Percentiles rank a stretch among this genome's conserved stretches.
phyloP scores from a whole-genome alignment of 2,329 filamentous ascomycete genomes.

The Cercospora janseana region DNA sequence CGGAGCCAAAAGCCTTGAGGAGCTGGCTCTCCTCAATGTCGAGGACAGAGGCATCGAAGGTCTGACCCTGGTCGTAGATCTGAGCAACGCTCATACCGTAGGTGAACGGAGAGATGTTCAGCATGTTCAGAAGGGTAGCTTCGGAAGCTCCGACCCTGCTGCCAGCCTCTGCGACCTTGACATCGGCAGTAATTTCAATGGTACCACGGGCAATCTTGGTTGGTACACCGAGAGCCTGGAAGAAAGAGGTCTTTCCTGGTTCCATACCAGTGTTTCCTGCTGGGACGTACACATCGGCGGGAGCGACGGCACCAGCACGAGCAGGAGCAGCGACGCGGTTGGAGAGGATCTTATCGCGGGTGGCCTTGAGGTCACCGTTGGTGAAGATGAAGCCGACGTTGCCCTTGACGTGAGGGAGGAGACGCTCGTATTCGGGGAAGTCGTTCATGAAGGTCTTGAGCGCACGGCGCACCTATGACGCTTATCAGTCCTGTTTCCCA shows the following conservation, averaged over 20 bases:
- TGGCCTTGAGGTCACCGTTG: conserved; percentile 88
- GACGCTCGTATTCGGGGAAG: conserved; percentile 94
- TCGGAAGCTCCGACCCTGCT: conserved; percentile 97
- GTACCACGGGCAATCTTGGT: conserved; percentile 99
- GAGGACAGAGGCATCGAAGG: conserved; percentile 79
- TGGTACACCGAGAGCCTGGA: conserved; percentile 99
- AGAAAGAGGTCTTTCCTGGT: conserved; percentile 99
- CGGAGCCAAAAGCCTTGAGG: conserved; percentile 74
- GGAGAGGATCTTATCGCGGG: conserved; percentile 88
- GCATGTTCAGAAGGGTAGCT: conserved; percentile 98
- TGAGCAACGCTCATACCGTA: conserved; percentile 96
- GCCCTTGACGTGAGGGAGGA: conserved; percentile 92
- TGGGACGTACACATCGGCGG: conserved; percentile 88
- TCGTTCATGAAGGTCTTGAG: conserved; percentile 91
- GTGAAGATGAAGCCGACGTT: conserved; percentile 99
- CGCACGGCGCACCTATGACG: conserved; percentile 78
- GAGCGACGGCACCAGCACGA: conserved; percentile 95
- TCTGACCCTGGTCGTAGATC: conserved; percentile 97
- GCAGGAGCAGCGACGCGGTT: conserved; percentile 98
- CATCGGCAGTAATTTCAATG: conserved; percentile 97
- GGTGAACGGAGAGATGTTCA: conserved; percentile 99
- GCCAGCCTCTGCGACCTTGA: conserved; percentile 94
- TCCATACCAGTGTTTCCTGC: conserved; percentile 99
- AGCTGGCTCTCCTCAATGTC: conserved; percentile 96
- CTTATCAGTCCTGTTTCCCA: conserved; percentile 14